Evolutionary conservation across 306 rosid genomes (phyloP).

Genomic region (Cucumis melo): DNA sequence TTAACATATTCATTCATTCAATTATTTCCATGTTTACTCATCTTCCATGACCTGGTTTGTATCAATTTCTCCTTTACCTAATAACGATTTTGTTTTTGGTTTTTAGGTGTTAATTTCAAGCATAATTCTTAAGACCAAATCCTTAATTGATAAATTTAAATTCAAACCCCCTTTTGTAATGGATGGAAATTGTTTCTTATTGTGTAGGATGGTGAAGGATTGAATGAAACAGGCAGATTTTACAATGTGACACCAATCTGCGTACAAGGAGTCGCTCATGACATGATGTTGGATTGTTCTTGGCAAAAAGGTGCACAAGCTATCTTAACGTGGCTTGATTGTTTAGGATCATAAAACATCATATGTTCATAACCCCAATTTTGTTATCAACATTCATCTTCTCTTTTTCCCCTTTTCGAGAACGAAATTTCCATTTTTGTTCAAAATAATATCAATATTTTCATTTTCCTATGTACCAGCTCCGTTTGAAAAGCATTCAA

Average conservation of each 20-base stretch:
- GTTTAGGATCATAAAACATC: conserved; percentile 5
- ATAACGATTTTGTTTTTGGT: not conserved
- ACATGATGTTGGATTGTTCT: conserved; percentile 71
- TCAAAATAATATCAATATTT: not conserved
- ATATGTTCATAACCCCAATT: not conserved
- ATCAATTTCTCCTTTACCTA: not conserved
- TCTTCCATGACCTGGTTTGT: not conserved
- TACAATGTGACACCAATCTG: conserved; percentile 42
- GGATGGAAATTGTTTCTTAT: not conserved
- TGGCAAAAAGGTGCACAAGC: conserved; percentile 69
- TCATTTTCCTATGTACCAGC: not conserved
- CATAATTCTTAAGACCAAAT: not conserved
- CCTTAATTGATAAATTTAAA: not conserved
- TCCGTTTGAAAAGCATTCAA: not conserved
- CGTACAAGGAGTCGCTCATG: conserved; percentile 62
- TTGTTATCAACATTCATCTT: not conserved
- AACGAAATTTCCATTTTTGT: not conserved
- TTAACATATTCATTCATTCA: too few species aligned
- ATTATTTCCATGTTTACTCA: not conserved
- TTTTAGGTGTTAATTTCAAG: not conserved
- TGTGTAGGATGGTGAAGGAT: conserved; percentile 51
- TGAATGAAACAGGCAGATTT: conserved; percentile 58
- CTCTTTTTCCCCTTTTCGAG: not conserved
- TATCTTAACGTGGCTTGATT: conserved; percentile 50
- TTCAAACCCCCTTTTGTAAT: not conserved